Conservation (phyloP, 2,329 filamentous ascomycete genomes). For the Aspergillus costaricaensis region DNA sequence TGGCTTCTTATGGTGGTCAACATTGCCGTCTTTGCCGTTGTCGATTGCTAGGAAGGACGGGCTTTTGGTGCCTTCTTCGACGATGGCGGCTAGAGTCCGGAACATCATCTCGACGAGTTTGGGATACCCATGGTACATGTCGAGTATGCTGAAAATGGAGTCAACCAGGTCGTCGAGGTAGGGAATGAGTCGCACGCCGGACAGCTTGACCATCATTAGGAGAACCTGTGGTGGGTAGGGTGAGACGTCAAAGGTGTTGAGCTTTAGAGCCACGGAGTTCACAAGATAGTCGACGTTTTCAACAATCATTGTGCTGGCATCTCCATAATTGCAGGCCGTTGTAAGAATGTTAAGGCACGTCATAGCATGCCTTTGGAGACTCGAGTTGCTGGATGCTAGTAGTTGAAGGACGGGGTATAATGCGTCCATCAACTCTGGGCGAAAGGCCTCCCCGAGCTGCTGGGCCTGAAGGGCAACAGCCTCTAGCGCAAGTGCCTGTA, state of each 20-base stretch:
- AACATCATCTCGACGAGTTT: conserved; percentile 84
- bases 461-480: conserved; percentile 74
- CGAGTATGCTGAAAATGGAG: conserved; percentile 88
- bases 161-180: conserved; percentile 90
- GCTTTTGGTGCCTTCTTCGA: conserved; percentile 72
- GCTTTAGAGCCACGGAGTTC: conserved; percentile 82
- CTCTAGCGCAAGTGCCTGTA: conserved; percentile 79
- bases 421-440: conserved; percentile 83
- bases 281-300: conserved; percentile 96
- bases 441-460: conserved; percentile 67
- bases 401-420: conserved; percentile 91
- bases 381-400: conserved; percentile 69
- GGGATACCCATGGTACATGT: conserved; percentile 92
- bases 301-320: conserved; percentile 76
- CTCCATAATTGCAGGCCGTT: conserved; percentile 69
- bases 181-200: conserved; percentile 77
- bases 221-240: conserved; percentile 88
- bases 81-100: conserved; percentile 75
- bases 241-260: conserved; percentile 90
- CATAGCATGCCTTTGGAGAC: conserved; percentile 78
- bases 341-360: conserved; percentile 81
- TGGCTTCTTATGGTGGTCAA: conserved; percentile 33
- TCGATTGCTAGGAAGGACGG: conserved; percentile 51
- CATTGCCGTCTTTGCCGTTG: conserved; percentile 26
- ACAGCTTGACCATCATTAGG: conserved; percentile 89